These are phyloP conservation scores for Cutaneotrichosporon arboriforme DNA, from an alignment of 1,284 basidiomycete genomes.

Conservation along the genomic window DNA sequence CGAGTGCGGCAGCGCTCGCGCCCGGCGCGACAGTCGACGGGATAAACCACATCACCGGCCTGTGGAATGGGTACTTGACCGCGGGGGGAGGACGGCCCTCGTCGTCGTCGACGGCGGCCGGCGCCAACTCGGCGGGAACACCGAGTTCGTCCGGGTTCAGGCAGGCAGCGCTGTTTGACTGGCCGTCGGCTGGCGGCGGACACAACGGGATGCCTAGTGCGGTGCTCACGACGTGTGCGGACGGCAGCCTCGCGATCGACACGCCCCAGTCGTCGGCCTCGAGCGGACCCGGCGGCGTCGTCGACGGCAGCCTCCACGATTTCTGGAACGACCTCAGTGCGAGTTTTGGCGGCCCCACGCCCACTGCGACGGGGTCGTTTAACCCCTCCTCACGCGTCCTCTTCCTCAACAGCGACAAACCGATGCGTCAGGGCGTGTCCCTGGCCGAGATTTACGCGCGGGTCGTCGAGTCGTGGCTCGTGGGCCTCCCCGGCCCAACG, in stretches of 20 bases:
- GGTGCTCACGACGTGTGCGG: conserved; percentile 14
- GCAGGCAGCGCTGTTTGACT: conserved; percentile 6
- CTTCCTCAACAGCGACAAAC: conserved; percentile 18
- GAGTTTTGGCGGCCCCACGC: not conserved
- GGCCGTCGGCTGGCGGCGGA: not conserved
- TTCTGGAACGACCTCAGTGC: conserved; percentile 20
- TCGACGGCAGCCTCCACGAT: conserved; percentile 6
- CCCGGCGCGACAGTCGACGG: not conserved
- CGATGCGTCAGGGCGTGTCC: conserved; percentile 27
- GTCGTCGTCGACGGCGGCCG: no score
- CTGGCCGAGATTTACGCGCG: conserved; percentile 30
- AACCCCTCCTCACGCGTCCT: conserved; percentile 15
- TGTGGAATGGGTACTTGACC: conserved; percentile 3
- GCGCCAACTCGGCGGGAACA: no score
- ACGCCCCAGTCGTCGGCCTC: conserved; percentile 5
- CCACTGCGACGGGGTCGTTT: not conserved
- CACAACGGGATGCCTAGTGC: conserved; percentile 8
- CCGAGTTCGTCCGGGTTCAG: no score
- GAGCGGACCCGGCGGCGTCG: not conserved
- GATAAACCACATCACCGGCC: not conserved
- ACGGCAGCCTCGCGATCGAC: conserved; percentile 15
- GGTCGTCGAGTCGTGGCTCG: conserved; percentile 31
- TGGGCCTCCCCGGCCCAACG: conserved; percentile 23
- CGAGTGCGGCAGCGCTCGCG: not conserved
- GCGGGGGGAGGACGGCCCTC: no score